Evolutionary conservation across 345 rosid genomes (phyloP).

Genomic region (Cardamine occulta): DNA sequence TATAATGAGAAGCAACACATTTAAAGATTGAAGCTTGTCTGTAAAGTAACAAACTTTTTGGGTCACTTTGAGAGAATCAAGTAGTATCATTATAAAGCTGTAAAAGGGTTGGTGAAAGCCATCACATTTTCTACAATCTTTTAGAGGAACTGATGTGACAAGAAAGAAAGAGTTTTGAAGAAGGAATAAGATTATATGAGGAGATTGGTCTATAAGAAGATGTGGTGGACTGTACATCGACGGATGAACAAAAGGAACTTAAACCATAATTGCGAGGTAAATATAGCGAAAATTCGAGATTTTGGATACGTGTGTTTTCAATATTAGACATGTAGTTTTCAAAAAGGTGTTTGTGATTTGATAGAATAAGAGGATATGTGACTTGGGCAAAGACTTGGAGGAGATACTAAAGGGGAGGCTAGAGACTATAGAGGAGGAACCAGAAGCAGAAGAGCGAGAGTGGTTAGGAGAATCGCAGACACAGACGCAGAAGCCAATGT

Average conservation of each 20-base stretch:
- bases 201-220: slow-evolving; percentile 39
- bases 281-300: background rate
- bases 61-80: slow-evolving; percentile 35
- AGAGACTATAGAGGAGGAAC: slow-evolving; percentile 47
- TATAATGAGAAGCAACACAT: slow-evolving; percentile 41
- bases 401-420: slow-evolving; percentile 45
- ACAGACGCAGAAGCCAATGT: slow-evolving; percentile 22
- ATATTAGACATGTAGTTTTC: background rate
- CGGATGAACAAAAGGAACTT: slow-evolving; percentile 32
- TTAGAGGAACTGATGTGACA: slow-evolving; percentile 32
- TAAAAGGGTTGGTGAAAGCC: slow-evolving; percentile 40
- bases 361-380: slow-evolving; percentile 38
- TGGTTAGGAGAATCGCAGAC: slow-evolving; percentile 29
- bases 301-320: slow-evolving; percentile 6
- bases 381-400: slow-evolving; percentile 42
- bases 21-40: slow-evolving; percentile 43
- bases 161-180: slow-evolving; percentile 14
- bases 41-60: slow-evolving; percentile 41
- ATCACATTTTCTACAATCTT: slow-evolving; percentile 29
- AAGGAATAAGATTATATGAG: slow-evolving; percentile 35
- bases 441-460: slow-evolving; percentile 41
- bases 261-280: slow-evolving; percentile 38
- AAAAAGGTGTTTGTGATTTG: slow-evolving; percentile 12
- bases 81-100: slow-evolving; percentile 42
- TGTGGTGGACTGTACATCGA: slow-evolving; percentile 44